A percentile compares a stretch with the other conserved stretches of the same genome.
Evolutionary conservation across 1,284 basidiomycete species (phyloP).

Genomic region (Rhodotorula mucilaginosa): DNA sequence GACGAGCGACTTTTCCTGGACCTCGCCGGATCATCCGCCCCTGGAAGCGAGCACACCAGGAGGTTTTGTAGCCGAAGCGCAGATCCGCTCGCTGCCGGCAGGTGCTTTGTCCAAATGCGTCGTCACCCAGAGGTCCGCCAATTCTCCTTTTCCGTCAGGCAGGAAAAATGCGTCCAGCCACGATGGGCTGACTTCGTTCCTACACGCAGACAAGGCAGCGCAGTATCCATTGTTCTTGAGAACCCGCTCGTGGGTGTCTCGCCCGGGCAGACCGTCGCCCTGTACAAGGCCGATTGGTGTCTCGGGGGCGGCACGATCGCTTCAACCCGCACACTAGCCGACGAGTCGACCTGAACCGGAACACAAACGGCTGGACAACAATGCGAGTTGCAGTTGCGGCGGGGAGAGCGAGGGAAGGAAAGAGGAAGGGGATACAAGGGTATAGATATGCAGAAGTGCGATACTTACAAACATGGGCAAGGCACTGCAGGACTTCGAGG

Average conservation of each 20-base stretch:
- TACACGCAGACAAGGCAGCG: background rate
- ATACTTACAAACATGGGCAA: background rate
- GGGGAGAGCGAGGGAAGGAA: background rate
- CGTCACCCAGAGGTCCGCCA: slow-evolving; percentile 50
- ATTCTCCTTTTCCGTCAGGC: background rate
- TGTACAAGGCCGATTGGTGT: slow-evolving; percentile 31
- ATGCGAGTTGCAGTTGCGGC: background rate
- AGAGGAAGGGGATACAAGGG: background rate
- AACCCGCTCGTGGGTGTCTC: slow-evolving; percentile 34
- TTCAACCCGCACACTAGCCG: slow-evolving; percentile 28
- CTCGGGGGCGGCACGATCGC: slow-evolving; percentile 41
- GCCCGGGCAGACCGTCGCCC: slow-evolving; percentile 39
- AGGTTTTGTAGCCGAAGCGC: slow-evolving; percentile 59
- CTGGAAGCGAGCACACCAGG: slow-evolving; percentile 50
- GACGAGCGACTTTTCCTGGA: slow-evolving; percentile 66
- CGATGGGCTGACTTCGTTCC: background rate
- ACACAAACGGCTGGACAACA: background rate
- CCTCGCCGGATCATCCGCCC: slow-evolving; percentile 65
- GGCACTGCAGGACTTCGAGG: slow-evolving; percentile 1
- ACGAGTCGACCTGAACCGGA: background rate
- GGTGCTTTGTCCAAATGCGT: slow-evolving; percentile 55
- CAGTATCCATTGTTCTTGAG: slow-evolving; percentile 10
- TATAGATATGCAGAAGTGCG: background rate
- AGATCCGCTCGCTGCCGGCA: slow-evolving; percentile 70
- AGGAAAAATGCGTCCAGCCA: background rate